Evolutionary conservation across 441 rosid genomes (phyloP), one percentile per base, ranked within the genome.

Genomic region (Euphorbia celastroides): DNA sequence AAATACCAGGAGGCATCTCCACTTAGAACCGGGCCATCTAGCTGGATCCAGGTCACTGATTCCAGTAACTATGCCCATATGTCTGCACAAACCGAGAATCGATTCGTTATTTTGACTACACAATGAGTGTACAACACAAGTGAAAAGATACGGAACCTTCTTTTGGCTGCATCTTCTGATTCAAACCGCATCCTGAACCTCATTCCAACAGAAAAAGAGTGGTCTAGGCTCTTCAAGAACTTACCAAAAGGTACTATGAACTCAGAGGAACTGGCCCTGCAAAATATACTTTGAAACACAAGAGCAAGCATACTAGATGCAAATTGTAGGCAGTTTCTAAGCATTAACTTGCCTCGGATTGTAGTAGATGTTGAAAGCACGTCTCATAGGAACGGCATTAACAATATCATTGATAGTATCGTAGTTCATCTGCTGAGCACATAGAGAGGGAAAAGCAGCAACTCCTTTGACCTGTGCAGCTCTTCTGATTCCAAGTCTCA

Each of bases 11-110:
- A 93, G 87, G 78, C 96, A 86, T 83, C 91, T 84, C 98, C 98
- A 93, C 77, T 91, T 93, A 10, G 98, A 93, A 68, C 86, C 84
- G 67, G 93, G 88, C 98, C 98, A 93, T 77, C 96, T 78, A 66
- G 75, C 68, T 64, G 97, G 97, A 79, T 93, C 98, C 48, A 84
- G 62, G 60, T 93, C 97, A 70, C 83, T 83, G 69, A 89, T 70
- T 63, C 92, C 89, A 38, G 87, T 82, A 76, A 93, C 82, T 51
- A 89, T 74, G 66, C 98, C 98, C 31, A 86, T 80, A 72, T 75
- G 79, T 72, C 98, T 93, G 89, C 70, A 58, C 70, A 63, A 60
- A 17, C n/a, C n/a, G 59, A 60, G 66, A n/a, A 26, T 42, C 17
- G 10, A 68, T 56, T 50, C 25, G 71, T 62, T 68, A 64, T 28